These are phyloP conservation scores for Truncatella angustata DNA, from an alignment of 2,329 filamentous ascomycete genomes.

Conservation along the genomic window DNA sequence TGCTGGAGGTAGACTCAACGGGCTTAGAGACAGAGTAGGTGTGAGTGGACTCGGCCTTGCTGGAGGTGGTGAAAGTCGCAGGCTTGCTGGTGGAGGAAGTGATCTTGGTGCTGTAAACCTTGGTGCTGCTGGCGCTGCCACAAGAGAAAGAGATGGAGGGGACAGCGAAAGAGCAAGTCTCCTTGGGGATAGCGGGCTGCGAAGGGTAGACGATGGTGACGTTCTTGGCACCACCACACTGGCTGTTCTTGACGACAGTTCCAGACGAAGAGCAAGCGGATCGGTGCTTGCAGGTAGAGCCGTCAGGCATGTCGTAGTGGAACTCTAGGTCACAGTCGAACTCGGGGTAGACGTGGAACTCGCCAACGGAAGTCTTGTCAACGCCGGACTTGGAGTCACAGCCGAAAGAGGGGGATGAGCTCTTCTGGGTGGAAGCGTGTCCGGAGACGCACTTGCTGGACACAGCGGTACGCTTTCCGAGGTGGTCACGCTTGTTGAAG, in stretches of 20 bases:
- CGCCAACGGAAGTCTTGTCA: constrained; percentile 70
- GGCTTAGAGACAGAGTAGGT: constrained; percentile 20
- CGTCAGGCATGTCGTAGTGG: constrained; percentile 83
- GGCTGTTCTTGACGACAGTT: constrained; percentile 72
- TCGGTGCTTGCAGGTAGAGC: constrained; percentile 77
- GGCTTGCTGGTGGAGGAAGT: constrained; percentile 18
- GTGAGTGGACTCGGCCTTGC: constrained; percentile 15
- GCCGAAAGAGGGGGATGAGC: constrained; percentile 58
- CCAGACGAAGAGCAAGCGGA: constrained; percentile 65
- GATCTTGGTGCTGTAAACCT: constrained; percentile 14
- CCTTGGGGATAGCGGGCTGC: constrained; percentile 54
- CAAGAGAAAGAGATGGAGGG: constrained; percentile 78
- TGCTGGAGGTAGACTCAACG: constrained; percentile 18
- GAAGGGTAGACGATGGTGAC: constrained; percentile 70
- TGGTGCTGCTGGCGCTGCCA: constrained; percentile 36
- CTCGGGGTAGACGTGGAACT: constrained; percentile 71
- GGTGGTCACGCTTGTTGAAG: constrained; percentile 54
- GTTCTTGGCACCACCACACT: constrained; percentile 87
- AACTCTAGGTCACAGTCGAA: constrained; percentile 80
- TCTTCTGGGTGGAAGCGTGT: constrained; percentile 43
- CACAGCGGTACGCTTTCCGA: constrained; percentile 47
- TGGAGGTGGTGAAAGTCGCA: constrained; percentile 18
- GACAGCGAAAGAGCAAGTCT: constrained; percentile 68
- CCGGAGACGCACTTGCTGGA: constrained; percentile 62
- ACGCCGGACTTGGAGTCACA: constrained; percentile 39